Evolutionary conservation across 306 rosid genomes (phyloP), one percentile per base, ranked within the genome.

Genomic region (Lotus japonicus): DNA sequence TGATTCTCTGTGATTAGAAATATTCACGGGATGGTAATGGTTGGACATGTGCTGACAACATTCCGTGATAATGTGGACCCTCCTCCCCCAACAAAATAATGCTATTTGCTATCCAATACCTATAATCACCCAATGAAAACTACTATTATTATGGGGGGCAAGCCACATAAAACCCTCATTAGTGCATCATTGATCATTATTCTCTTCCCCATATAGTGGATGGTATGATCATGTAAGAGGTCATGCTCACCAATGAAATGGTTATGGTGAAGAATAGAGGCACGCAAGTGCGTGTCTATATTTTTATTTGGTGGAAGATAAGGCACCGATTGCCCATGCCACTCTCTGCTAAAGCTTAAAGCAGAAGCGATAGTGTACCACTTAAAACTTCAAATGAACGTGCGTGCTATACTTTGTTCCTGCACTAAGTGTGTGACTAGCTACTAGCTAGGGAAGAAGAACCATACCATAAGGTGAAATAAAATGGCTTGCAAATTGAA

Each of bases 31-130:
- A 26, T 51, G 12, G 28, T 38, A 38, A 56, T 44, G 38, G 42
- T n/a, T 11, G 41, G 12, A 64, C 54, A 39, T 13, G 2, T 55
- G 36, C 9, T 9, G 58, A 77, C 72, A 63, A 77, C 16, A n/a
- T 71, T 77, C 78, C 78, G 82, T 78, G 82, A 78, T 70, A 10
- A 42, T 58, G 74, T 78, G 78, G 82, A 56, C 78, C 78, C 77
- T 39, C 13, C 11, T 50, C 10, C 23, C 33, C 53, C 21, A 16
- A 26, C 51, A 36, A 56, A 46, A 71, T 4, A 36, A 19, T 70
- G 54, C 8, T 62, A 43, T 31, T 31, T 31, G 36, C 36, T 31
- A 0, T 11, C 57, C 67, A 18, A 39, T 26, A 5, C 18, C 74
- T 26, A 70, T 45, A 44, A n/a, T 10, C 9, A 50, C 2, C 55